phyloP scores from a whole-genome alignment of 1,284 basidiomycete genomes.

The Volvariella surrecta region DNA sequence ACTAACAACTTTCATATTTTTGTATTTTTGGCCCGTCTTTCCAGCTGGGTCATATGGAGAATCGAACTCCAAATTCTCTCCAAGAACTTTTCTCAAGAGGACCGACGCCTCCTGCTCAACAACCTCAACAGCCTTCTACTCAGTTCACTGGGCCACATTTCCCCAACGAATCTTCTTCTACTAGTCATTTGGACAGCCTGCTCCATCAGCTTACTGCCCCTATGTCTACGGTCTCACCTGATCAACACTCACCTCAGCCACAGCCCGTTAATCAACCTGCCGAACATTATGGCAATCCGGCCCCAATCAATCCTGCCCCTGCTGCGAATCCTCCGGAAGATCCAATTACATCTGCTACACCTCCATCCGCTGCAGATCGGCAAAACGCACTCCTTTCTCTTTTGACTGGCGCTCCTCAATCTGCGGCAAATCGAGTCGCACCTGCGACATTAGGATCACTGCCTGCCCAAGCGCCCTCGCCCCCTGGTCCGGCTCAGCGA shows the following conservation, averaged over 20 bases:
- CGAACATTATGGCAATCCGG: constrained; percentile 9
- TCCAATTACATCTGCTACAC: constrained; percentile 23
- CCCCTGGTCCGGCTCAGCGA: constrained; percentile 54
- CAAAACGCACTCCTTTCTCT: constrained; percentile 68
- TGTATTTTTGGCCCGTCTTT: constrained; percentile 7
- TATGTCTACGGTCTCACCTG: constrained; percentile 19
- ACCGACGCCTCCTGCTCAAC: constrained; percentile 43
- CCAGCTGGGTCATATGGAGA: constrained; percentile 23
- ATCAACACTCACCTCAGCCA: constrained; percentile 15
- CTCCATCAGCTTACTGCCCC: constrained; percentile 40
- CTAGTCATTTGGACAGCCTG: constrained; percentile 46
- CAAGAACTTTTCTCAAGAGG: constrained; percentile 54
- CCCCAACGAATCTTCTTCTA: constrained; percentile 29
- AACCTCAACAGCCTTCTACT: constrained; percentile 22
- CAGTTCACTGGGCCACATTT: constrained; percentile 14
- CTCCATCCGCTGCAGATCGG: constrained; percentile 45
- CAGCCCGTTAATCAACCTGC: constrained; percentile 4
- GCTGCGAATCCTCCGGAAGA: constrained; percentile 29
- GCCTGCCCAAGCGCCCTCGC: constrained; percentile 57
- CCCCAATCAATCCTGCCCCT: constrained; percentile 2
- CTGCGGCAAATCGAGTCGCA: constrained; percentile 16
- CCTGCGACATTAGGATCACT: constrained; percentile 17
- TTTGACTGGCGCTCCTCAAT: constrained; percentile 40
- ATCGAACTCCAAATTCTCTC: constrained; percentile 23
- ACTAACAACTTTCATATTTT: constrained; percentile 7